These are phyloP conservation scores for Globisporangium spiculum DNA, from an alignment of 352 stramenopile species.

Conservation along the genomic window DNA sequence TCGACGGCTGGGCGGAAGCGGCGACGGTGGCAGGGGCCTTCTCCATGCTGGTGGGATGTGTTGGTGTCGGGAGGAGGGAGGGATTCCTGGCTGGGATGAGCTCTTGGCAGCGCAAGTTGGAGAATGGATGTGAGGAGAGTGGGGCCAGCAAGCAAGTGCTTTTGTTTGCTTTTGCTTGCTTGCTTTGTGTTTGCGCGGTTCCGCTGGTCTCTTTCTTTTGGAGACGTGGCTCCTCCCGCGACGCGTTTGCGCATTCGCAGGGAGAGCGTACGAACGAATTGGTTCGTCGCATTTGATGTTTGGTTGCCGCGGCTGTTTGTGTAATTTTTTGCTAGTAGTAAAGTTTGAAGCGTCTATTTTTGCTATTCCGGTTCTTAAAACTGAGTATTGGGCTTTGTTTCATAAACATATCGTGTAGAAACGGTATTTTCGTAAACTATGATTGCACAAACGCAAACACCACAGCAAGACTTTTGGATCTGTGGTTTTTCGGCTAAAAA, in stretches of 20 bases:
- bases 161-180: not conserved
- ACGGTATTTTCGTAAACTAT: not conserved
- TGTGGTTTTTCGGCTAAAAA: too few relatives aligned
- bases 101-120: constrained; percentile 12
- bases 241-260: not conserved
- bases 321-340: not conserved
- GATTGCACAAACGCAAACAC: constrained; percentile 1
- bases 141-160: not conserved
- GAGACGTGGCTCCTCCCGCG: not conserved
- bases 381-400: not conserved
- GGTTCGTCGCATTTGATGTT: constrained; percentile 1
- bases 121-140: constrained; percentile 7
- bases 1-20: constrained; percentile 3
- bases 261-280: not conserved
- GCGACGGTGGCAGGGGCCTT: constrained; percentile 7
- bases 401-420: not conserved
- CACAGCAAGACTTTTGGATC: too few relatives aligned
- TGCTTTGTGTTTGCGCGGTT: not conserved
- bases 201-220: constrained; percentile 6
- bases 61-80: not conserved
- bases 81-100: not conserved
- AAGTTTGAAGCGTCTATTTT: not conserved
- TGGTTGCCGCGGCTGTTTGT: not conserved
- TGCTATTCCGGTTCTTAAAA: not conserved
- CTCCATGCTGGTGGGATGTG: constrained; percentile 6